These are phyloP conservation scores for Pseudogymnoascus sp. DNA, from an alignment of 2,329 filamentous ascomycete genomes.

Conservation along the genomic window DNA sequence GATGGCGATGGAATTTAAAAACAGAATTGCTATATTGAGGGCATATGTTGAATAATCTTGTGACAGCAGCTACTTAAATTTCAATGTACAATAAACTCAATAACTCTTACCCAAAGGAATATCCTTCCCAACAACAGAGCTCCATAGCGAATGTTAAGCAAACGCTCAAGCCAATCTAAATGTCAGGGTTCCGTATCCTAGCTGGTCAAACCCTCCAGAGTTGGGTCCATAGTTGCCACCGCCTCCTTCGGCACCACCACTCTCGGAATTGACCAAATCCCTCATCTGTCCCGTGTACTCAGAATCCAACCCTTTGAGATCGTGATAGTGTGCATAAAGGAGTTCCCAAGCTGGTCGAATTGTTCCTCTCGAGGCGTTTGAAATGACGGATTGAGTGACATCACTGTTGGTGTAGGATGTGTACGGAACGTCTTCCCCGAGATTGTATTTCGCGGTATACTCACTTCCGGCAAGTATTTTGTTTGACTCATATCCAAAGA, in stretches of 20 bases:
- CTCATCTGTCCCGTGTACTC: constrained; percentile 32
- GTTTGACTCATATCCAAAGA: constrained; percentile 30
- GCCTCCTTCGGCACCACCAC: constrained; percentile 34
- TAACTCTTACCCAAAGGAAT: neutral
- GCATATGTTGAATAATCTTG: too few relatives aligned
- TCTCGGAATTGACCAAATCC: constrained; percentile 28
- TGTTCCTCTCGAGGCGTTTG: constrained; percentile 25
- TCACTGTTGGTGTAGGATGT: constrained; percentile 32
- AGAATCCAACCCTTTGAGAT: constrained; percentile 31
- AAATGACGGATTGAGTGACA: constrained; percentile 31
- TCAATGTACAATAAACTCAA: neutral
- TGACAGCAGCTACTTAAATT: neutral
- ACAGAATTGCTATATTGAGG: too few relatives aligned
- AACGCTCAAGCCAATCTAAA: constrained; percentile 11
- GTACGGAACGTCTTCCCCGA: constrained; percentile 35
- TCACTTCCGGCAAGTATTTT: constrained; percentile 31
- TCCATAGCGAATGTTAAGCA: neutral
- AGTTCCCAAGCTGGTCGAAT: constrained; percentile 34
- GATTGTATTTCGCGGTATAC: constrained; percentile 36
- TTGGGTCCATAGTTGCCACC: constrained; percentile 36
- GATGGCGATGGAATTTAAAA: too few relatives aligned
- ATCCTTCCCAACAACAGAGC: neutral
- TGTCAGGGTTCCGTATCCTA: constrained; percentile 30
- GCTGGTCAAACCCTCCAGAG: constrained; percentile 35
- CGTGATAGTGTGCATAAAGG: constrained; percentile 33